Evolutionary conservation across 2,329 filamentous ascomycete genomes (phyloP).

Genomic region (Claviceps sp.): DNA sequence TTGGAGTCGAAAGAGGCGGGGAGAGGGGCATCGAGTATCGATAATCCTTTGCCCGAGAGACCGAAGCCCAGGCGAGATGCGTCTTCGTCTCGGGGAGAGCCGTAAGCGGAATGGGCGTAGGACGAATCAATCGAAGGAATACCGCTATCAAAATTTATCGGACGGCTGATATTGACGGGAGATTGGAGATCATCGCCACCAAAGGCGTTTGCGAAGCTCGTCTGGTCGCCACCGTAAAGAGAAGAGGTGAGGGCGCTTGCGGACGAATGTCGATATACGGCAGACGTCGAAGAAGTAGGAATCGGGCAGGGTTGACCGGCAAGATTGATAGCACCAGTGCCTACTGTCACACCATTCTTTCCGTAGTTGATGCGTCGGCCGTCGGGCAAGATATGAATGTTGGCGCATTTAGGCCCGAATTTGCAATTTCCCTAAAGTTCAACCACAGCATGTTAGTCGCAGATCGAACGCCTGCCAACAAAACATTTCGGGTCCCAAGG

Average conservation of each 20-base stretch:
- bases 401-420: conserved; percentile 93
- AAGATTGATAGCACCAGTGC: conserved; percentile 42
- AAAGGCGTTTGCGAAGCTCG: conserved; percentile 25
- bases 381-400: conserved; percentile 89
- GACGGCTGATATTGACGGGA: conserved; percentile 29
- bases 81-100: conserved; percentile 66
- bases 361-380: conserved; percentile 79
- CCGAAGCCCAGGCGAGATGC: conserved; percentile 50
- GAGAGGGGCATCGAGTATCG: conserved; percentile 82
- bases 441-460: conserved; percentile 1
- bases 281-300: conserved; percentile 28
- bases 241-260: conserved; percentile 51
- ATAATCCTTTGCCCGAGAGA: conserved; percentile 64
- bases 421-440: conserved; percentile 80
- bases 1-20: conserved; percentile 95
- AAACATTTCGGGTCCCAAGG: no score
- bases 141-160: conserved; percentile 40
- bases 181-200: conserved; percentile 24
- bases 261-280: conserved; percentile 41
- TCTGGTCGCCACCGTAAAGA: conserved; percentile 31
- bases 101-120: conserved; percentile 52
- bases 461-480: no score
- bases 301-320: conserved; percentile 48
- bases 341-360: conserved; percentile 55
- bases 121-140: conserved; percentile 47